A percentile compares a stretch with the other conserved stretches of the same genome.
phyloP scores from a whole-genome alignment of 805 yeast species.

The Candida schatavii region DNA sequence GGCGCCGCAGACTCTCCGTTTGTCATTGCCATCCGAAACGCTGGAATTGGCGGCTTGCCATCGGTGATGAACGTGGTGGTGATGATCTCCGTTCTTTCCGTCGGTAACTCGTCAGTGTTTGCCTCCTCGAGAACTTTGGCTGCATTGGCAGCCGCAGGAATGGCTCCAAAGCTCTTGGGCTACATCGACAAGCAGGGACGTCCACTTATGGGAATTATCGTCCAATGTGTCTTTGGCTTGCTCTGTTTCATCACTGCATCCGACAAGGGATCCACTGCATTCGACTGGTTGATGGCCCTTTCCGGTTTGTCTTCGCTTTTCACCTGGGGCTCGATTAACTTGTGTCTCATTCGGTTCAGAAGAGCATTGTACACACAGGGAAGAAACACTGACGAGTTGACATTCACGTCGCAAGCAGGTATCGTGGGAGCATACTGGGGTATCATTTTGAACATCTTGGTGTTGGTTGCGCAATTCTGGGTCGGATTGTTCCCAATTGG shows the following conservation, averaged over 20 bases:
- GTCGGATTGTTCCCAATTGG: slow-evolving; percentile 72
- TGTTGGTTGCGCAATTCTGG: slow-evolving; percentile 79
- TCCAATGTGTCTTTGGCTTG: slow-evolving; percentile 39
- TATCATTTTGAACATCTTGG: slow-evolving; percentile 50
- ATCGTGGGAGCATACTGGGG: slow-evolving; percentile 67
- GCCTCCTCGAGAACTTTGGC: slow-evolving; percentile 44
- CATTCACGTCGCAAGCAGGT: slow-evolving; percentile 68
- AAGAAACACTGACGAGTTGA: slow-evolving; percentile 61
- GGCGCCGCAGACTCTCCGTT: slow-evolving; percentile 24
- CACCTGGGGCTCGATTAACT: slow-evolving; percentile 49
- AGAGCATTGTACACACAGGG: slow-evolving; percentile 64
- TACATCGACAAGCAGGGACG: slow-evolving; percentile 51
- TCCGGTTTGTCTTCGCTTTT: slow-evolving; percentile 49
- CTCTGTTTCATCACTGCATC: slow-evolving; percentile 38
- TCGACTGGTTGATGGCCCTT: slow-evolving; percentile 48
- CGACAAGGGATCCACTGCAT: slow-evolving; percentile 30
- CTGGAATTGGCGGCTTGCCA: slow-evolving; percentile 36
- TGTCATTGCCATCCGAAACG: slow-evolving; percentile 30
- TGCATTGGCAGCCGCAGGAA: slow-evolving; percentile 43
- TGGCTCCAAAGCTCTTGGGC: slow-evolving; percentile 42
- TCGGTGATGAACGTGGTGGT: slow-evolving; percentile 40
- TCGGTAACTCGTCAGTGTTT: slow-evolving; percentile 41
- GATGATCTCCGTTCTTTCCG: slow-evolving; percentile 39
- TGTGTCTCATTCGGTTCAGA: slow-evolving; percentile 49
- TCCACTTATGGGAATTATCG: slow-evolving; percentile 43